Percentiles rank a stretch among this genome's conserved stretches.
Evolutionary conservation across 768 basidiomycete species (phyloP).

Genomic region (Brasilioporus rufonigricans): DNA sequence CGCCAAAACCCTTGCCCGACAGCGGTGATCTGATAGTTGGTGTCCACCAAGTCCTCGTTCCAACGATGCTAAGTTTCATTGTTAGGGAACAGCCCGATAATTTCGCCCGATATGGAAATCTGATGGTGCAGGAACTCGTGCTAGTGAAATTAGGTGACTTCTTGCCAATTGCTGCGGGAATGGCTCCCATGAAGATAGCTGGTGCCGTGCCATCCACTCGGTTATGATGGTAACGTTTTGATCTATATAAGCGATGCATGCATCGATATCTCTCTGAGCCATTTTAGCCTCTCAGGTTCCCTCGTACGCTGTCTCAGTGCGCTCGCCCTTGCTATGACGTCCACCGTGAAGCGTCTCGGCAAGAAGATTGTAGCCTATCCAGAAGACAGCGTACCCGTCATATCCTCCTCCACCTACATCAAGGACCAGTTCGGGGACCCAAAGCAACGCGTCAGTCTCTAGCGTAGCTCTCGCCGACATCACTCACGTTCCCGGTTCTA

Average conservation of each 20-base stretch:
- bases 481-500: conserved; percentile 24
- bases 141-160: neutral
- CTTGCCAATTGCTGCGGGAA: conserved; percentile 1
- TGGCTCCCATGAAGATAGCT: conserved; percentile 17
- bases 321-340: conserved; percentile 33
- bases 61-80: too few relatives aligned
- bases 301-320: neutral
- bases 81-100: neutral
- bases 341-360: conserved; percentile 44
- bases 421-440: conserved; percentile 42
- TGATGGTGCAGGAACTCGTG: neutral
- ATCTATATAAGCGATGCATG: conserved; percentile 1
- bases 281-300: neutral
- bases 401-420: conserved; percentile 60
- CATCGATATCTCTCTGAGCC: neutral
- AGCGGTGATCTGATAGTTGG: too few relatives aligned
- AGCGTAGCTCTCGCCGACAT: neutral
- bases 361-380: conserved; percentile 62
- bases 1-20: too few relatives aligned
- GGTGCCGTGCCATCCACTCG: too few relatives aligned
- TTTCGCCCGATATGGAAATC: neutral
- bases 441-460: conserved; percentile 41
- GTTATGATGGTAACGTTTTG: too few relatives aligned
- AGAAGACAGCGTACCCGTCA: conserved; percentile 55
- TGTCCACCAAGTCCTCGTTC: too few relatives aligned